Conservation (phyloP, 179 eudicot species). For the Spergularia azorica region DNA sequence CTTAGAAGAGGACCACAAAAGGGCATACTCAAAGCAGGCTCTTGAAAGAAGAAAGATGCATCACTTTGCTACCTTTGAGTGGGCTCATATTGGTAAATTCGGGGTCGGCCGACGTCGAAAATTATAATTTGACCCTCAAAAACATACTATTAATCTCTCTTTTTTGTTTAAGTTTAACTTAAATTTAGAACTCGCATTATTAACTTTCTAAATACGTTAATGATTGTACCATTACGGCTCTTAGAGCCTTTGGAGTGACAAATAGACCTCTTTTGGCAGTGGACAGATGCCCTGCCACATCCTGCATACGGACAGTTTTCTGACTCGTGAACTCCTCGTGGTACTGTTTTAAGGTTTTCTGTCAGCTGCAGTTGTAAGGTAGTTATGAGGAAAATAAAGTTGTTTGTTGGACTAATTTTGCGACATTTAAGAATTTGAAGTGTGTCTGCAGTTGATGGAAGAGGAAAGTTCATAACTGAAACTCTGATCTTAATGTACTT, state of each 20-base stretch:
- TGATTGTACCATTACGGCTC: too few relatives aligned
- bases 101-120: too few relatives aligned
- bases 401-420: constrained; percentile 15
- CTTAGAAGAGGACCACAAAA: constrained; percentile 23
- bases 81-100: too few relatives aligned
- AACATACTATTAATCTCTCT: too few relatives aligned
- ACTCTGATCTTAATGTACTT: too few relatives aligned
- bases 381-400: not conserved
- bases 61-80: not conserved
- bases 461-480: too few relatives aligned
- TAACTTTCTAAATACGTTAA: too few relatives aligned
- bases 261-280: constrained; percentile 2
- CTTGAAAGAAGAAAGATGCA: constrained; percentile 9
- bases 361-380: not conserved
- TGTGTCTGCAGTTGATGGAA: not conserved
- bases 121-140: too few relatives aligned
- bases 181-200: too few relatives aligned
- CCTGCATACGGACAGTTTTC: constrained; percentile 21
- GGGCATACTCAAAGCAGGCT: constrained; percentile 1
- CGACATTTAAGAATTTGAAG: not conserved
- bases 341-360: constrained; percentile 28
- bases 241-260: constrained; percentile 17
- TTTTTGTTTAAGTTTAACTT: too few relatives aligned
- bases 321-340: constrained; percentile 32
- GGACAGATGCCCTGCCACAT: constrained; percentile 21